Evolutionary conservation across 2,329 filamentous ascomycete genomes (phyloP).

Genomic region (Monosporascus sp.): DNA sequence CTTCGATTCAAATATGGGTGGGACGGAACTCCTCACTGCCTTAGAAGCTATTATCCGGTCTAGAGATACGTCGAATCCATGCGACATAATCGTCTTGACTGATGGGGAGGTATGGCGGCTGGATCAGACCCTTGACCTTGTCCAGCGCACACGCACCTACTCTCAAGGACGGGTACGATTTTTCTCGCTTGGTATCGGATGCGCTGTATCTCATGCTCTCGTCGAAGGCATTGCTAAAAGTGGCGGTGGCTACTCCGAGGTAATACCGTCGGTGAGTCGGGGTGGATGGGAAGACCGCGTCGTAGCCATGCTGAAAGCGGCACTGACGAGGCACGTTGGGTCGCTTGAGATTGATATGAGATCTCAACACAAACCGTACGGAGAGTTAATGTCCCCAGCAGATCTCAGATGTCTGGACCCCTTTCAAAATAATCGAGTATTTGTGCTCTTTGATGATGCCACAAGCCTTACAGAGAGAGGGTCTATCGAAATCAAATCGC

Average conservation of each 20-base stretch:
- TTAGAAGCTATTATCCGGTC: slow-evolving; percentile 38
- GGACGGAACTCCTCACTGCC: slow-evolving; percentile 46
- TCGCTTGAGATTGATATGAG: slow-evolving; percentile 2
- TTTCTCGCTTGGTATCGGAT: slow-evolving; percentile 52
- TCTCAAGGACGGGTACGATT: slow-evolving; percentile 43
- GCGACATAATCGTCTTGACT: slow-evolving; percentile 49
- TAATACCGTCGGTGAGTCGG: slow-evolving; percentile 8
- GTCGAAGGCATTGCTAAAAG: slow-evolving; percentile 54
- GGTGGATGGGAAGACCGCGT: slow-evolving; percentile 10
- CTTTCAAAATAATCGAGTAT: slow-evolving; percentile 7
- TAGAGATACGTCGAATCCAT: slow-evolving; percentile 33
- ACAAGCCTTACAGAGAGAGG: too few species aligned
- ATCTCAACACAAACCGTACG: neutral
- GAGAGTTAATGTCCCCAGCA: slow-evolving; percentile 4
- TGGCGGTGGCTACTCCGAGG: slow-evolving; percentile 47
- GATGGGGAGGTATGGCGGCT: slow-evolving; percentile 51
- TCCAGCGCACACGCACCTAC: slow-evolving; percentile 36
- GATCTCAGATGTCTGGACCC: slow-evolving; percentile 3
- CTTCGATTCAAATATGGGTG: slow-evolving; percentile 43
- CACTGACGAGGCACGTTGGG: slow-evolving; percentile 4
- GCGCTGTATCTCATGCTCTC: slow-evolving; percentile 47
- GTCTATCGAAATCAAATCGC: too few species aligned
- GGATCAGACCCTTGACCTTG: slow-evolving; percentile 38
- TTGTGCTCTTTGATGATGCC: slow-evolving; percentile 3
- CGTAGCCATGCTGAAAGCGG: slow-evolving; percentile 11